phyloP scores from a whole-genome alignment of 1,284 basidiomycete genomes.

The Trichosporon sp. region DNA sequence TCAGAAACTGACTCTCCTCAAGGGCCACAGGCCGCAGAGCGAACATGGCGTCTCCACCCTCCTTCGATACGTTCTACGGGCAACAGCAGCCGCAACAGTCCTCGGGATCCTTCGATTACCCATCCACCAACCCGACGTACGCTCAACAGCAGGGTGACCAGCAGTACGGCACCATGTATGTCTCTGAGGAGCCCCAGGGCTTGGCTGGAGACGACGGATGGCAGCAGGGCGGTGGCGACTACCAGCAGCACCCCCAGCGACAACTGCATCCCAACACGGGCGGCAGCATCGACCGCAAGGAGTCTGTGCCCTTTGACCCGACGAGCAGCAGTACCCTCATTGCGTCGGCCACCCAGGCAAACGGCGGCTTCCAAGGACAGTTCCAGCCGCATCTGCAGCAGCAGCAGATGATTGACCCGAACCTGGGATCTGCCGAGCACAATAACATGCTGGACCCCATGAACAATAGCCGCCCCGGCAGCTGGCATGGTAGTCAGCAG shows the following conservation, averaged over 20 bases:
- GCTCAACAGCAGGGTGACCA: constrained; percentile 22
- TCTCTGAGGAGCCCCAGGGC: constrained; percentile 41
- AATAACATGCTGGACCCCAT: constrained; percentile 17
- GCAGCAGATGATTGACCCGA: constrained; percentile 23
- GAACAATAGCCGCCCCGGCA: constrained; percentile 26
- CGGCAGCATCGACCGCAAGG: constrained; percentile 36
- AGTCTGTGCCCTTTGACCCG: constrained; percentile 50
- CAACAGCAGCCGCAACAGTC: constrained; percentile 32
- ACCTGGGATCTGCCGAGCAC: constrained; percentile 2
- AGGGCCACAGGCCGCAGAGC: constrained; percentile 14
- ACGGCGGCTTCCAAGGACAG: constrained; percentile 15
- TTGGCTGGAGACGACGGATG: constrained; percentile 17
- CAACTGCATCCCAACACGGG: constrained; percentile 17
- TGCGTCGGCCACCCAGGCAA: constrained; percentile 35
- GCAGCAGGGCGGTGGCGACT: background rate
- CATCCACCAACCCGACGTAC: constrained; percentile 26
- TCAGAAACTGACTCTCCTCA: background rate
- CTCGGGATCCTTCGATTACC: constrained; percentile 30
- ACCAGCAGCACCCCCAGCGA: constrained; percentile 22
- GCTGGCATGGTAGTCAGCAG: constrained; percentile 28
- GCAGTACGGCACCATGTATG: constrained; percentile 15
- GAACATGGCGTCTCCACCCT: constrained; percentile 39
- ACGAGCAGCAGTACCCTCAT: constrained; percentile 46
- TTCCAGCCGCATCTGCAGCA: constrained; percentile 28
- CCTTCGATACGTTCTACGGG: constrained; percentile 41